Evolutionary conservation across 1,284 basidiomycete species (phyloP), one percentile per base, ranked within the genome.

Genomic region (Uromyces viciae-fabae): DNA sequence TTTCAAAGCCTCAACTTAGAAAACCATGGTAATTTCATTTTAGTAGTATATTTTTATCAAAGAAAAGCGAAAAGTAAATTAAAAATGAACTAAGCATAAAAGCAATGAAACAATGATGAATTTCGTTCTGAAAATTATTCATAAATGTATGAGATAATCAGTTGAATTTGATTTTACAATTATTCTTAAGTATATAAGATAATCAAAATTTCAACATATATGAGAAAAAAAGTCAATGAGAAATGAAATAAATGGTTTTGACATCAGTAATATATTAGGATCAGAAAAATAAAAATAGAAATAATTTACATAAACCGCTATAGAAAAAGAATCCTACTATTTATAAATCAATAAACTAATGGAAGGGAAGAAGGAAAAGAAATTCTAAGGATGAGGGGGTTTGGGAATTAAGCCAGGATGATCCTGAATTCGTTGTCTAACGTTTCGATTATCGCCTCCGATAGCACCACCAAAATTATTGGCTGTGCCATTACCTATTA

Each of bases 371-470:
- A 49, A 22, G 22, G 22, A 49, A 49, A 49, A 49, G 46, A 49
- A 49, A 49, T 49, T 58, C 49, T 56, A 58, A 38, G 25, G 71
- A 1, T 25, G 71, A 8, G 54, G 49, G 19, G 71, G 71, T 28
- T n/a, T 73, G 19, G 54, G 49, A 3, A 58, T 25, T n/a, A 40
- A 22, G 52, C 58, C 52, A n/a, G 49, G 43, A 28, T 75, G 40
- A 11, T 75, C 74, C 56, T 75, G 56, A n/a, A 75, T 17, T n/a
- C 58, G 43, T 62, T 75, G 74, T 33, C 43, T 31, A 75, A 75
- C 60, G 43, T 58, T 75, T 58, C 74, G 22, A 46, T 49, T 62
- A n/a, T n/a, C n/a, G n/a, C n/a, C n/a, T 58, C 36, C 52, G 11
- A 56, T 25, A 22, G 19, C 25, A 36, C 14, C 68, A 40, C 19